phyloP scores from a whole-genome alignment of 306 rosid species.

The Castanea crenata region DNA sequence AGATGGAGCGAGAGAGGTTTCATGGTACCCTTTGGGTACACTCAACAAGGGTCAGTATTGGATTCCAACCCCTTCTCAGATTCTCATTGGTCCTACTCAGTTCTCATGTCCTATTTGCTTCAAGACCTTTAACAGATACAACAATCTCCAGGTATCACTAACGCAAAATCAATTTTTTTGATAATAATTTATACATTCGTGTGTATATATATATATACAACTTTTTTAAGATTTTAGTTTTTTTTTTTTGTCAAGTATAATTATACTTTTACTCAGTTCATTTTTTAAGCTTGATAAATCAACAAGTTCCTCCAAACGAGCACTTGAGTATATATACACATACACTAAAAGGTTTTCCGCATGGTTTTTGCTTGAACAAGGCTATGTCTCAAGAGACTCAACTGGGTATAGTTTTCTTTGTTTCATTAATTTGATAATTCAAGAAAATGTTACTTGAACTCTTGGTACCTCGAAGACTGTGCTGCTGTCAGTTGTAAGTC shows the following conservation, averaged over 20 bases:
- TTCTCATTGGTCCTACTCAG: constrained; percentile 83
- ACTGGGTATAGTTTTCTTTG: constrained; percentile 17
- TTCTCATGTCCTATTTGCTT: constrained; percentile 77
- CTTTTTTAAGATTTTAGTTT: no score
- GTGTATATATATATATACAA: no score
- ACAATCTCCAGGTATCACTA: constrained; percentile 69
- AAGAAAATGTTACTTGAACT: constrained; percentile 32
- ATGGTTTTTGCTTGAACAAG: constrained; percentile 24
- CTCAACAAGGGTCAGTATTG: constrained; percentile 65
- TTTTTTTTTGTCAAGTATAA: no score
- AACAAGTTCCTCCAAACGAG: no score
- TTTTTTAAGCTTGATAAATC: no score
- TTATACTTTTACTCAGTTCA: no score
- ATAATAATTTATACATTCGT: no score
- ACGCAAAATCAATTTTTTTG: no score
- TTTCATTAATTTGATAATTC: constrained; percentile 27
- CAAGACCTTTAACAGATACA: constrained; percentile 84
- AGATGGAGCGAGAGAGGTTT: constrained; percentile 23
- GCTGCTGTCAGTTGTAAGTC: constrained; percentile 19
- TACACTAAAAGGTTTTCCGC: not conserved
- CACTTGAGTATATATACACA: not conserved
- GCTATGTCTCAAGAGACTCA: constrained; percentile 18
- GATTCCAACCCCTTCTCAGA: constrained; percentile 89
- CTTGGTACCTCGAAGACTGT: constrained; percentile 34
- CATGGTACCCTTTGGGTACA: constrained; percentile 34